phyloP scores from a whole-genome alignment of 2,329 filamentous ascomycete genomes.

The Acrocalymma vagum region DNA sequence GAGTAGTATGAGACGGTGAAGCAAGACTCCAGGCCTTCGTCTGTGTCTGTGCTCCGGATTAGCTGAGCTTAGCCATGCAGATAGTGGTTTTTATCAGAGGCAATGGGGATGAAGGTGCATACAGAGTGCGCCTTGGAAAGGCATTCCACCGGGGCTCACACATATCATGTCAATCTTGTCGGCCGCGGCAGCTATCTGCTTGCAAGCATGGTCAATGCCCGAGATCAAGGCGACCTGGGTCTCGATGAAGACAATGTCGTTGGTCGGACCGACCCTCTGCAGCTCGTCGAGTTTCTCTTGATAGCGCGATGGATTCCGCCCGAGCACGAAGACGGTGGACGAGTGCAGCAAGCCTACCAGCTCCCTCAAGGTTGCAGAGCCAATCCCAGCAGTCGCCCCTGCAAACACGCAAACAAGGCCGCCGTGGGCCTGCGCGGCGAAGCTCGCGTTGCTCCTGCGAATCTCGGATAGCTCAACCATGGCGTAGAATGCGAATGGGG shows the following conservation, averaged over 20 bases:
- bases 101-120: too few relatives aligned
- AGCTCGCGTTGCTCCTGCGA: conserved; percentile 13
- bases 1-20: conserved; percentile 43
- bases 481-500: too few relatives aligned
- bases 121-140: conserved; percentile 16
- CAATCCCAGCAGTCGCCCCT: conserved; percentile 27
- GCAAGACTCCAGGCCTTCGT: conserved; percentile 40
- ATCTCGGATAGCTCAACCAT: conserved; percentile 12
- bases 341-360: conserved; percentile 21
- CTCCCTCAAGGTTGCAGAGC: conserved; percentile 29
- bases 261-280: conserved; percentile 6
- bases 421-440: conserved; percentile 9
- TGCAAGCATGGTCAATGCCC: conserved; percentile 13
- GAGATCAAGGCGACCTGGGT: conserved; percentile 25
- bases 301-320: conserved; percentile 11
- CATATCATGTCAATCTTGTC: conserved; percentile 17
- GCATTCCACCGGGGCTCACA: conserved; percentile 16
- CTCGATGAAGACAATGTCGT: conserved; percentile 34
- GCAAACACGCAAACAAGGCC: conserved; percentile 20
- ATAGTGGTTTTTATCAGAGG: conserved; percentile 12
- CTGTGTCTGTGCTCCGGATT: conserved; percentile 31
- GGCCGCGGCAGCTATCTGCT: conserved; percentile 1
- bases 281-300: conserved; percentile 7
- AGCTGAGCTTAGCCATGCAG: conserved; percentile 7
- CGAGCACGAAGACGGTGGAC: conserved; percentile 18